Evolutionary conservation across 2,329 filamentous ascomycete species (phyloP).

Genomic region (Stagonosporopsis rhizophila): DNA sequence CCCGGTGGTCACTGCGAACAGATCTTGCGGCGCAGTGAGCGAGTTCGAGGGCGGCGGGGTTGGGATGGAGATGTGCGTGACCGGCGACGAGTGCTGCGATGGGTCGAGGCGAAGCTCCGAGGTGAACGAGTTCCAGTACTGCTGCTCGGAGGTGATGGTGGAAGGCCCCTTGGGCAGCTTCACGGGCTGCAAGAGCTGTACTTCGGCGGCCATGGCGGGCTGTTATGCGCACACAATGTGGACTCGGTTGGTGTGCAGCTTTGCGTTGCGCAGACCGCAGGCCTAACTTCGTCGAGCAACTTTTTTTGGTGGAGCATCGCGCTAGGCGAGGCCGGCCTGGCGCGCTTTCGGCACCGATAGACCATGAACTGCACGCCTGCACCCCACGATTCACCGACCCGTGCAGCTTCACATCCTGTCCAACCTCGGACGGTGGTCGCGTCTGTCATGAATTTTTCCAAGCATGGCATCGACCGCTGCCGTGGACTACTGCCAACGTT

Average conservation of each 20-base stretch:
- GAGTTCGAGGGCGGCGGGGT: constrained; percentile 55
- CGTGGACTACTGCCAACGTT: background rate
- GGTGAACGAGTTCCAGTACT: constrained; percentile 96
- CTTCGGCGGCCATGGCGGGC: constrained; percentile 79
- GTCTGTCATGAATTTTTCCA: background rate
- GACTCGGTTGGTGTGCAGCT: constrained; percentile 20
- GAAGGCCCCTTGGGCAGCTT: constrained; percentile 85
- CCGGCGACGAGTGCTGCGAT: constrained; percentile 85
- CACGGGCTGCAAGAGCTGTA: constrained; percentile 78
- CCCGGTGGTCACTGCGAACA: constrained; percentile 94
- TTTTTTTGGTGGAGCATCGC: constrained; percentile 14
- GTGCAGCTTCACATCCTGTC: background rate
- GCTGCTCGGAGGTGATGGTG: constrained; percentile 86
- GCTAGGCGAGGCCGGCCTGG: constrained; percentile 8
- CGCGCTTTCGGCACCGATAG: background rate
- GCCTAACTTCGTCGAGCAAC: constrained; percentile 7
- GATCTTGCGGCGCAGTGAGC: constrained; percentile 59
- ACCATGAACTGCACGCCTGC: too few relatives aligned
- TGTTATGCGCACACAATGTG: background rate
- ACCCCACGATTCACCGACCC: too few relatives aligned
- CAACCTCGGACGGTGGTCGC: background rate
- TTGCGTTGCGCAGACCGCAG: constrained; percentile 4
- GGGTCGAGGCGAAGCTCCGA: constrained; percentile 83
- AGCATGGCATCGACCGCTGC: background rate
- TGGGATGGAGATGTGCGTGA: constrained; percentile 84